These are phyloP conservation scores for Avena eriantha DNA, from an alignment of 176 grass and related monocot genomes.

Conservation along the genomic window DNA sequence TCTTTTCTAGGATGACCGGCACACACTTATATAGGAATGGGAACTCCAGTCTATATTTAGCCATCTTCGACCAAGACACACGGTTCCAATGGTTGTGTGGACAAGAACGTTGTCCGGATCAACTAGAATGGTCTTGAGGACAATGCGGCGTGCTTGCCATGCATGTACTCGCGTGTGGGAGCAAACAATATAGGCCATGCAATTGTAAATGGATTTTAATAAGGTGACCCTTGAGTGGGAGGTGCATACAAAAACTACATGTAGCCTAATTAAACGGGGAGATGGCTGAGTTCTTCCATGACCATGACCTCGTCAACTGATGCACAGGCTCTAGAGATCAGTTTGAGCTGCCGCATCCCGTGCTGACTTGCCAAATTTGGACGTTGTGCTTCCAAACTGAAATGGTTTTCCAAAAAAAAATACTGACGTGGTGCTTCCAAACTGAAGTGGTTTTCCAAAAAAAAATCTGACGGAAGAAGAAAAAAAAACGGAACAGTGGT, in stretches of 20 bases:
- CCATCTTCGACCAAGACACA: background rate
- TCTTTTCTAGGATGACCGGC: background rate
- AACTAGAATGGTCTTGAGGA: background rate
- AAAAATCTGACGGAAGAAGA: no score
- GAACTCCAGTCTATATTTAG: constrained; percentile 28
- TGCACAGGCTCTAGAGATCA: background rate
- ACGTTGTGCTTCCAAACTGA: no score
- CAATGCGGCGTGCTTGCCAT: background rate
- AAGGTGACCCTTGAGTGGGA: background rate
- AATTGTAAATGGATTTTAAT: background rate
- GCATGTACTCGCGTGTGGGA: background rate
- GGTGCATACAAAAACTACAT: background rate
- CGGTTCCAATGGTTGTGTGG: background rate
- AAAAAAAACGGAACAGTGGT: no score
- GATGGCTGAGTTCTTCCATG: background rate
- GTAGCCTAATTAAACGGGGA: background rate
- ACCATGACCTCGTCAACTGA: background rate
- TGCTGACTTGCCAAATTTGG: background rate
- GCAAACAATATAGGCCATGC: background rate
- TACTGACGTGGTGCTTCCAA: no score
- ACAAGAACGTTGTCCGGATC: constrained; percentile 29
- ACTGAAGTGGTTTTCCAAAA: no score
- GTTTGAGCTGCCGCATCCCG: background rate
- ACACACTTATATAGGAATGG: constrained; percentile 34
- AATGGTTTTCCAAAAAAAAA: no score